Conservation (phyloP, 176 grass and related monocot species). For the Eragrostis nindensis region DNA sequence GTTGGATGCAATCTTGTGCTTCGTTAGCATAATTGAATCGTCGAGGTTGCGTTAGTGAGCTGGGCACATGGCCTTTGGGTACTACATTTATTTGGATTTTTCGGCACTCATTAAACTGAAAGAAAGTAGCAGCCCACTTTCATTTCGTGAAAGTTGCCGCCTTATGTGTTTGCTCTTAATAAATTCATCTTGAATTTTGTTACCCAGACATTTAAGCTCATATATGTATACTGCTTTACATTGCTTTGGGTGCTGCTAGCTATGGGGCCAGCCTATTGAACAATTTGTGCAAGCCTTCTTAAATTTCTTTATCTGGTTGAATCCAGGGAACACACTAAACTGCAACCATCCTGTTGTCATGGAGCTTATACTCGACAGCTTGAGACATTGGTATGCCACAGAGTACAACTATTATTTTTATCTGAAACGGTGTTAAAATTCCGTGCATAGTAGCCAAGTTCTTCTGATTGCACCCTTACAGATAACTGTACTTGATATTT, state of each 20-base stretch:
- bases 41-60: neutral
- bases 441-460: constrained; percentile 32
- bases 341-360: constrained; percentile 98
- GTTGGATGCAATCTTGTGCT: neutral
- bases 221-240: neutral
- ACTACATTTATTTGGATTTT: neutral
- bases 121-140: neutral
- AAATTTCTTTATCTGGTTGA: constrained; percentile 21
- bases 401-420: constrained; percentile 31
- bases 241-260: neutral
- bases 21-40: neutral
- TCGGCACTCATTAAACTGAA: neutral
- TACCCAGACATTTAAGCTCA: constrained; percentile 27
- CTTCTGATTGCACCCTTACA: constrained; percentile 28
- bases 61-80: neutral
- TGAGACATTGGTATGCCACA: constrained; percentile 86
- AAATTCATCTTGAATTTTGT: constrained; percentile 9
- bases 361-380: constrained; percentile 92
- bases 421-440: constrained; percentile 23
- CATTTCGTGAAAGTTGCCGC: neutral
- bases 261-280: constrained; percentile 6
- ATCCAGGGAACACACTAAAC: constrained; percentile 88
- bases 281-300: constrained; percentile 15
- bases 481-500: constrained; percentile 28
- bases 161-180: neutral